Percentiles rank a stretch among this genome's conserved stretches.
Conservation (phyloP, 2,329 filamentous ascomycete genomes). For the Aureobasidium zeae region DNA sequence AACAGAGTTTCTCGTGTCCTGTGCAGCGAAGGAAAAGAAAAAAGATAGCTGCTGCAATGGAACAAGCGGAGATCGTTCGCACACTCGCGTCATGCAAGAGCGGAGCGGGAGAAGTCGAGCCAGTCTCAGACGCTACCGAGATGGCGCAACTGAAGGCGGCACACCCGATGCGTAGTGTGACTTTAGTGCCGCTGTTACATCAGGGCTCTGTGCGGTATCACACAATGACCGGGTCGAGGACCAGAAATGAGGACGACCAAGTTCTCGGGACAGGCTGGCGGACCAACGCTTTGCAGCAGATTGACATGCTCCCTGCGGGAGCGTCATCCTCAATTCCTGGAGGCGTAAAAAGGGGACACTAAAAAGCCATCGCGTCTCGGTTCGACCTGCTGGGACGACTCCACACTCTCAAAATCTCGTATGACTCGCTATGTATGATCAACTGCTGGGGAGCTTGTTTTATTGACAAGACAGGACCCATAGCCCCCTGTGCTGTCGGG, state of each 20-base stretch:
- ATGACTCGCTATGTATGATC: slow-evolving; percentile 13
- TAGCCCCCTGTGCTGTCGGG: slow-evolving; percentile 7
- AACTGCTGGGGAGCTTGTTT: slow-evolving; percentile 8
- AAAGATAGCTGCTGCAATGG: too few relatives aligned
- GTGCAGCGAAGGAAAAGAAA: slow-evolving; percentile 14
- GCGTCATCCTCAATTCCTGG: slow-evolving; percentile 12
- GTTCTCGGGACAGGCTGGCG: slow-evolving; percentile 13
- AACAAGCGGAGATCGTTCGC: slow-evolving; percentile 15
- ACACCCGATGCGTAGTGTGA: slow-evolving; percentile 11
- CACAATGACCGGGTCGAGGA: slow-evolving; percentile 15
- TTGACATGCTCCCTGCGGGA: slow-evolving; percentile 12
- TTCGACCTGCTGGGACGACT: slow-evolving; percentile 12
- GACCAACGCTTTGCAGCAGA: slow-evolving; percentile 15
- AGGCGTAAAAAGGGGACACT: slow-evolving; percentile 12
- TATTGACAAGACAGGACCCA: slow-evolving; percentile 12
- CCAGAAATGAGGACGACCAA: slow-evolving; percentile 15
- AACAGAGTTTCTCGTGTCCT: slow-evolving; percentile 15
- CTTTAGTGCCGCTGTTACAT: slow-evolving; percentile 12
- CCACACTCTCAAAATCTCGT: slow-evolving; percentile 11
- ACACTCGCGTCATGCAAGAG: slow-evolving; percentile 16
- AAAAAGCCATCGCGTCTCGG: slow-evolving; percentile 7
- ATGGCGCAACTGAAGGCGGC: slow-evolving; percentile 16
- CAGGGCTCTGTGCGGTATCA: slow-evolving; percentile 13
- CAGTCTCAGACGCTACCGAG: slow-evolving; percentile 12
- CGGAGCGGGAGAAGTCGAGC: slow-evolving; percentile 13